Conservation (phyloP, 2,329 filamentous ascomycete genomes). For the Macroventuria anomochaeta region DNA sequence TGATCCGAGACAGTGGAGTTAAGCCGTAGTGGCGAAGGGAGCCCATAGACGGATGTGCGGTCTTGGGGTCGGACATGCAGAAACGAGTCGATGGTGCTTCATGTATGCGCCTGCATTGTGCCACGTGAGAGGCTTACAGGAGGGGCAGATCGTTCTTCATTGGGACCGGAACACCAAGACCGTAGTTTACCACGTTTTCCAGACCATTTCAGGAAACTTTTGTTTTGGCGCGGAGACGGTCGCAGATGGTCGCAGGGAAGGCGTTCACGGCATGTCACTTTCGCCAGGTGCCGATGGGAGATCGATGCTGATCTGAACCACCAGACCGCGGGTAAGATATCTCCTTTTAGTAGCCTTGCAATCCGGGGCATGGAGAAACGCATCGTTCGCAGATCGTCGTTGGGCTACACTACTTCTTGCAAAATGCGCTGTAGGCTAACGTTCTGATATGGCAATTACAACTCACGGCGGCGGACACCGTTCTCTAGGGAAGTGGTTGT, state of each 20-base stretch:
- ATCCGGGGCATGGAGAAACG: neutral
- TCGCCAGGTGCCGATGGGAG: neutral
- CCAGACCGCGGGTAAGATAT: neutral
- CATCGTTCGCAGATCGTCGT: neutral
- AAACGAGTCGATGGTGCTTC: no score
- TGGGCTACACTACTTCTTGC: neutral
- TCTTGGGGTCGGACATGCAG: no score
- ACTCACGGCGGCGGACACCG: neutral
- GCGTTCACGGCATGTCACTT: conserved; percentile 12
- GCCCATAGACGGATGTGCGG: no score
- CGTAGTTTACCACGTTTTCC: neutral
- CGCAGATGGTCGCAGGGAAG: neutral
- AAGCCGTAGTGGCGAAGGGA: no score
- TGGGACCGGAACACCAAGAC: neutral
- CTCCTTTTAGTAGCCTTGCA: neutral
- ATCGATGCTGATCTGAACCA: neutral
- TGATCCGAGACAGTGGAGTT: no score
- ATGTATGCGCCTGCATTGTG: neutral
- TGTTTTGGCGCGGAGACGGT: neutral
- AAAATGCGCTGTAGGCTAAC: neutral
- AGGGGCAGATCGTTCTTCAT: neutral
- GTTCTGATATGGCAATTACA: neutral
- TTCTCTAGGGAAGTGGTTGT: neutral
- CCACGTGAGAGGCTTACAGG: neutral
- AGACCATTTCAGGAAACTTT: neutral